Evolutionary conservation across 208 protist genomes (phyloP), one percentile per base, ranked within the genome.

Genomic region (Acanthamoeba polyphaga): DNA sequence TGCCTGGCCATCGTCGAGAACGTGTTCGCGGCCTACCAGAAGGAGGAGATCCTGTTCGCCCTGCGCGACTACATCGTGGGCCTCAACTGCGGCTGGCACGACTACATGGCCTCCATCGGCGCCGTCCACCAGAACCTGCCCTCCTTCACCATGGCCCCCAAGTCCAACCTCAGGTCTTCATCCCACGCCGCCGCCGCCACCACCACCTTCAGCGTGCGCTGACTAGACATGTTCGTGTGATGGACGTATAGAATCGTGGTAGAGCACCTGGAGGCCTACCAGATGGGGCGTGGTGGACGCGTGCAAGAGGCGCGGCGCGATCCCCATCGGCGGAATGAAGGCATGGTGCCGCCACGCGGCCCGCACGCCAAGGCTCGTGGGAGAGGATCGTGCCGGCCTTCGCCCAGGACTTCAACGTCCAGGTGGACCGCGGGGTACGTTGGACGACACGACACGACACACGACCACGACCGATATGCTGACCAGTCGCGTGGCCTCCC

Each of bases 291-390:
- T 92, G n/a, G 87, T 92, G 51, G 87, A 74, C 55, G 87, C 62
- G 6, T 92, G 87, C 49, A 92, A 92, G 64, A 92, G 46, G 62
- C 51, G 87, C 5, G 55, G 87, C 4, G 87, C 87, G 17, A 92
- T 92, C n/a, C 87, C 87, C 12, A 92, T 92, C 27, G 87, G 87
- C 38, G 87, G 87, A 27, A 92, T 92, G 87, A 92, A 92, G 87
- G 60, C 1, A 92, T 92, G 87, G 55, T 92, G n/a, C 87, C 87
- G 22, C 87, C 87, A 7, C 80, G 80, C 51, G 80, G 80, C 7
- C 46, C 80, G 27, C 60, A 74, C 22, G 38, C n/a, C 27, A 27
- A 92, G 55, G 43, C 51, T 76, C 60, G 38, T 76, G 51, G 87
- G 62, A 92, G 24, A 22, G 87, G 27, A 92, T 92, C 38, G 62